These are phyloP conservation scores for Xylariaceae sp. DNA, from an alignment of 2,329 filamentous ascomycete genomes.

Conservation along the genomic window DNA sequence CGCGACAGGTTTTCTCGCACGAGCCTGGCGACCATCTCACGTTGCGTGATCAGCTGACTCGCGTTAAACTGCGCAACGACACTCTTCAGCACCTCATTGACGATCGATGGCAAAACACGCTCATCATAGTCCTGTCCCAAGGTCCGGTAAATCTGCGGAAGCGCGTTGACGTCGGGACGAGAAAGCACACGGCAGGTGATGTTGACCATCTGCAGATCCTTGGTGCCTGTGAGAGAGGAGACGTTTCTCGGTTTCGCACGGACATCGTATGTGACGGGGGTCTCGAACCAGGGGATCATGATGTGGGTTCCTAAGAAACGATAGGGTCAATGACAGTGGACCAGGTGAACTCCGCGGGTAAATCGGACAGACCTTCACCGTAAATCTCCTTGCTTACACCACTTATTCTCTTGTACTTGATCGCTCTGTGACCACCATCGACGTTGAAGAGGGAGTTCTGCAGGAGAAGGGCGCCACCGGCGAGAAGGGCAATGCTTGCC, in stretches of 20 bases:
- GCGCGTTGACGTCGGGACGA: conserved; percentile 75
- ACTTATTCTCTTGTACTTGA: conserved; percentile 91
- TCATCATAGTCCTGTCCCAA: conserved; percentile 95
- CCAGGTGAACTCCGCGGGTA: conserved; percentile 1
- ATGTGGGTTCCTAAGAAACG: conserved; percentile 72
- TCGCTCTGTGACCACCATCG: conserved; percentile 96
- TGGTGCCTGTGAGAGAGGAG: conserved; percentile 93
- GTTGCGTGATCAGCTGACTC: conserved; percentile 95
- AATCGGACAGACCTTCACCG: conserved; percentile 64
- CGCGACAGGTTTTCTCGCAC: conserved; percentile 90
- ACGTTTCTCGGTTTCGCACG: conserved; percentile 96
- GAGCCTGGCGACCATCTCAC: conserved; percentile 88
- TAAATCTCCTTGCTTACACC: conserved; percentile 98
- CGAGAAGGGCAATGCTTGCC: conserved; percentile 40
- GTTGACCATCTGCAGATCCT: conserved; percentile 99
- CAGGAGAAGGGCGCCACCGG: conserved; percentile 47
- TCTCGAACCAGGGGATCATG: conserved; percentile 94
- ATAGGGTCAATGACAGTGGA: conserved; percentile 16
- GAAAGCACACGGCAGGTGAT: conserved; percentile 99
- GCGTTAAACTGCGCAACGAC: conserved; percentile 99
- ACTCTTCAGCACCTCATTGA: conserved; percentile 97
- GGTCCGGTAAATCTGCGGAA: conserved; percentile 96
- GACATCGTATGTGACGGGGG: conserved; percentile 93
- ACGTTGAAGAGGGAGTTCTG: conserved; percentile 70
- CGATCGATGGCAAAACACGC: conserved; percentile 91